Base-by-base conservation (phyloP, 768 basidiomycete genomes). In the Amanita pallidorosea region DNA sequence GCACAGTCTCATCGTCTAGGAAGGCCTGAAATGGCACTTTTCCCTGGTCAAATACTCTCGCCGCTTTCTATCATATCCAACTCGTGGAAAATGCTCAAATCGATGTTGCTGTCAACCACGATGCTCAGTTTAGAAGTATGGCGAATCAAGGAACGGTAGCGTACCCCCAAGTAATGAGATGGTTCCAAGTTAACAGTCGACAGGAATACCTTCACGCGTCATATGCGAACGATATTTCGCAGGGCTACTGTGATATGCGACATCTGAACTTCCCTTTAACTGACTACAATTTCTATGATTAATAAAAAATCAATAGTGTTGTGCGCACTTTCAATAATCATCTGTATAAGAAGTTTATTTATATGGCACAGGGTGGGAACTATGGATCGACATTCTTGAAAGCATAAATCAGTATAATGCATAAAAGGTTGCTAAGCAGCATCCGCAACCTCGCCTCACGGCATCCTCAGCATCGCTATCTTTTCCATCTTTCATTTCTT, bases 21-120 rank as follows among this genome's bases (percentile, higher is more conserved):
- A 96, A 84, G 29, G 64, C 68, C 17, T 73, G 61, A 58, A 83
- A 88, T 29, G 81, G 74, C 23, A 95, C 66, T 55, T 78, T 75
- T 12, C 78, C 77, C n/a, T 67, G 60, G 17, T 77, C 70, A 60
- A 94, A 90, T 0, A 70, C 41, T 47, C 70, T 63, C 1, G 74
- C 70, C 8, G 77, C 75, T 49, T 83, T 80, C n/a, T 5, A 78
- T 67, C n/a, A n/a, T n/a, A n/a, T 78, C 75, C 48, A 56, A 54
- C 29, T 62, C 58, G 55, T 62, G 47, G 51, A 73, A 63, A 37
- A 63, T 57, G 54, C 59, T 60, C 51, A 60, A 61, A 35, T 58
- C 61, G 11, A 65, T 64, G 29, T 55, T 58, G 5, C 51, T 47
- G 2, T 60, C 60, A 2, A 69, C 66, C 17, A 85, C 73, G 37